Evolutionary conservation across 768 basidiomycete genomes (phyloP), one percentile per base, ranked within the genome.

Genomic region (Stropharia rugosoannulata): DNA sequence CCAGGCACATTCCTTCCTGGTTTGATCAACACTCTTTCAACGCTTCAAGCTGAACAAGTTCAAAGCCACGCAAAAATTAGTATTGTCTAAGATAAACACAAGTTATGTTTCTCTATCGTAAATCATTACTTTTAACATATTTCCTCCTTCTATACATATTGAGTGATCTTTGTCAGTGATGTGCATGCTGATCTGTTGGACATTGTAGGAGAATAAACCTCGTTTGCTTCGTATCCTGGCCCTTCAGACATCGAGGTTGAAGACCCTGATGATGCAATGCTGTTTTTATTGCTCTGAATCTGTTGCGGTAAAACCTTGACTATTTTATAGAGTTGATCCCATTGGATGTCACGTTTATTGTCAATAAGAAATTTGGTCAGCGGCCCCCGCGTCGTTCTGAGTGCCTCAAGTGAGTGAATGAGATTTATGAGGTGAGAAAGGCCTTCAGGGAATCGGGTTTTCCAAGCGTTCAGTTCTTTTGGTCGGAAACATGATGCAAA

Each of bases 1-100:
- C 80, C 86, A 5, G 85, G 84, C 35, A 83, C 85, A 6, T 89
- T 90, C 67, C 69, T 87, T 22, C 73, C 84, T 29, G 84, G 80
- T 0, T 66, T 89, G 60, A 82, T 89, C 38, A 86, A 89, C 64
- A 78, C 78, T 50, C 66, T 87, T 44, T 82, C 70, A 66, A 52
- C 58, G 0, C 65, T 80, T 25, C 59, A 66, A 27, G 66, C 75
- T 10, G 68, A 70, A 10, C 65, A 66, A 9, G 65, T 80, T 32
- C 59, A 59, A 18, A 56, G 63, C 18, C 51, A 65, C 22, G 73
- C 77, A 0, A 71, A 66, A 36, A 55, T 80, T 15, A 67, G 67
- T 53, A 56, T 74, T 41, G 59, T 60, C 45, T 62, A 55, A 48
- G 29, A 12, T 12, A 46, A 27, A 22, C 22, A 46, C 22, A 12